These are phyloP conservation scores for Cordyceps farinosa DNA, from an alignment of 2,329 filamentous ascomycete genomes.

Conservation along the genomic window DNA sequence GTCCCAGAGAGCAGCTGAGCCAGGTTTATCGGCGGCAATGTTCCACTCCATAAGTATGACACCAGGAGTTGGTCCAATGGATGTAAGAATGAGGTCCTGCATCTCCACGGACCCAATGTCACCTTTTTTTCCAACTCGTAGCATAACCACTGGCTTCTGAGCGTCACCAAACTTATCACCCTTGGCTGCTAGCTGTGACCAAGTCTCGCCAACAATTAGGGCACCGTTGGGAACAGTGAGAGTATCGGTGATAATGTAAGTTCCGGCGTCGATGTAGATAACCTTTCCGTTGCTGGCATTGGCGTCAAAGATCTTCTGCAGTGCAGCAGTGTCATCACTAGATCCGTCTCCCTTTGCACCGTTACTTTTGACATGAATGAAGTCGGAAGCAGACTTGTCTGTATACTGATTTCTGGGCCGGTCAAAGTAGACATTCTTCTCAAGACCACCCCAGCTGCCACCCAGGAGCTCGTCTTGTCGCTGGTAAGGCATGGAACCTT, in stretches of 20 bases:
- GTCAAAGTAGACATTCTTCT: too few species aligned
- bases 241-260: constrained; percentile 45
- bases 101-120: constrained; percentile 66
- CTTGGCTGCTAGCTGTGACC: constrained; percentile 43
- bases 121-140: constrained; percentile 60
- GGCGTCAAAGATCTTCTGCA: not conserved
- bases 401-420: too few species aligned
- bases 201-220: constrained; percentile 44
- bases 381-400: too few species aligned
- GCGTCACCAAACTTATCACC: constrained; percentile 47
- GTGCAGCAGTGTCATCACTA: not conserved
- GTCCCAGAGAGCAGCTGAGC: constrained; percentile 51
- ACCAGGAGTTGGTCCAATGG: constrained; percentile 61
- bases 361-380: not conserved
- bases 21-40: constrained; percentile 12
- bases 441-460: too few species aligned
- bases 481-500: too few species aligned
- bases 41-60: constrained; percentile 69
- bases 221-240: constrained; percentile 39
- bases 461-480: too few species aligned
- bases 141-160: constrained; percentile 40
- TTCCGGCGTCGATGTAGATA: constrained; percentile 38
- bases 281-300: not conserved
- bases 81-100: constrained; percentile 64
- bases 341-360: not conserved